These are phyloP conservation scores for Rhododendron vialii DNA, from an alignment of 148 eudicot species.

Conservation along the genomic window DNA sequence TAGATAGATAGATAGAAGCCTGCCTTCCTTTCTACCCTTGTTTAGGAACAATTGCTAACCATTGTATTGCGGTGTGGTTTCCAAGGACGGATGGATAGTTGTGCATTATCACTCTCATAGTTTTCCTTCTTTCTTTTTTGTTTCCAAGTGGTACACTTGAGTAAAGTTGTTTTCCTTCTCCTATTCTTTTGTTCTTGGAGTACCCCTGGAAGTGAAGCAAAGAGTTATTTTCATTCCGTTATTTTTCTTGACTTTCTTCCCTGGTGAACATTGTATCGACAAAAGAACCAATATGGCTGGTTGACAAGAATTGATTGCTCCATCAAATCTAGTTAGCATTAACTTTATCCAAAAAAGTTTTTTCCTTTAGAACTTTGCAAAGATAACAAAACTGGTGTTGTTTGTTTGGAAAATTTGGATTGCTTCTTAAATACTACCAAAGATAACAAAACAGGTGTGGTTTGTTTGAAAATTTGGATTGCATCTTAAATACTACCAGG, in stretches of 20 bases:
- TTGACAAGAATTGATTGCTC: not conserved
- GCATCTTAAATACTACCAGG: not conserved
- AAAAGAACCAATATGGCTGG: not conserved
- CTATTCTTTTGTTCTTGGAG: not conserved
- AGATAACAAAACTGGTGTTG: not conserved
- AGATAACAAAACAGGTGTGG: not conserved
- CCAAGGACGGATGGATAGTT: not conserved
- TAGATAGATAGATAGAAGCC: not conserved
- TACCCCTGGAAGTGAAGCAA: not conserved
- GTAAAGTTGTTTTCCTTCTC: not conserved
- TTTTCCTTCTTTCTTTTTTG: not conserved
- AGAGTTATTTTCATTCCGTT: not conserved
- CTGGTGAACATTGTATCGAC: not conserved
- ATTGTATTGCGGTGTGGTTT: not conserved
- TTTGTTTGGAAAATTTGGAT: not conserved
- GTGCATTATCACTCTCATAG: not conserved
- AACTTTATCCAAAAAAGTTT: not conserved
- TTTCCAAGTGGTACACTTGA: not conserved
- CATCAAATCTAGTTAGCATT: not conserved
- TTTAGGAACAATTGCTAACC: not conserved
- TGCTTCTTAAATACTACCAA: not conserved
- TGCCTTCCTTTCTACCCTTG: not conserved
- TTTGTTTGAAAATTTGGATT: not conserved
- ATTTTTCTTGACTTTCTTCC: not conserved
- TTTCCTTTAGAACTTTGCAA: not conserved